These are phyloP conservation scores for Neoboletus subvelutipes DNA, from an alignment of 768 basidiomycete species.

Conservation along the genomic window DNA sequence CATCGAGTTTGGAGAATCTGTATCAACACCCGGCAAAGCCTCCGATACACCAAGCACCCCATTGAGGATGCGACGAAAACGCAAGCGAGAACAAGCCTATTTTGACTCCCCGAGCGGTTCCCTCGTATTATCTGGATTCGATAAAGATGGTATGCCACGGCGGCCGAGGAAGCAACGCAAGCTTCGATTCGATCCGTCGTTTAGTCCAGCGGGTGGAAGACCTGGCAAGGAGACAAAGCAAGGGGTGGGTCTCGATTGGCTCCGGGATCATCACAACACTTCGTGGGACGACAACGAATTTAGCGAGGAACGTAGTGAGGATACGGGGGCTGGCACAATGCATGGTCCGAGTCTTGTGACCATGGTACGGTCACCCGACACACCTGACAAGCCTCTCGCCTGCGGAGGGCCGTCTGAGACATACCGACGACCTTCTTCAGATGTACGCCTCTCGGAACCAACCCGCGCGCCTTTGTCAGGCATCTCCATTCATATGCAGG, in stretches of 20 bases:
- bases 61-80: constrained; percentile 21
- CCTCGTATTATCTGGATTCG: constrained; percentile 29
- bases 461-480: background rate
- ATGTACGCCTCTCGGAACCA: background rate
- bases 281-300: background rate
- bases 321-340: background rate
- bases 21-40: background rate
- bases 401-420: background rate
- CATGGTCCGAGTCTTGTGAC: background rate
- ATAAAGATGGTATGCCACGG: constrained; percentile 31
- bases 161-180: constrained; percentile 30
- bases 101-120: constrained; percentile 29
- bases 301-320: background rate
- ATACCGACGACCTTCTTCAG: background rate
- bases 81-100: constrained; percentile 29
- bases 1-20: background rate
- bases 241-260: background rate
- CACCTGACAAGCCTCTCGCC: constrained; percentile 8
- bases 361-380: background rate
- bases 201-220: constrained; percentile 17
- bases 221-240: background rate
- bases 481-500: background rate
- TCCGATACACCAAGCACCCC: constrained; percentile 30
- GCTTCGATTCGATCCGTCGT: constrained; percentile 27
- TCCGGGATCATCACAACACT: background rate